These are phyloP conservation scores for Diplodia corticola DNA, from an alignment of 2,329 filamentous ascomycete species.

Conservation along the genomic window DNA sequence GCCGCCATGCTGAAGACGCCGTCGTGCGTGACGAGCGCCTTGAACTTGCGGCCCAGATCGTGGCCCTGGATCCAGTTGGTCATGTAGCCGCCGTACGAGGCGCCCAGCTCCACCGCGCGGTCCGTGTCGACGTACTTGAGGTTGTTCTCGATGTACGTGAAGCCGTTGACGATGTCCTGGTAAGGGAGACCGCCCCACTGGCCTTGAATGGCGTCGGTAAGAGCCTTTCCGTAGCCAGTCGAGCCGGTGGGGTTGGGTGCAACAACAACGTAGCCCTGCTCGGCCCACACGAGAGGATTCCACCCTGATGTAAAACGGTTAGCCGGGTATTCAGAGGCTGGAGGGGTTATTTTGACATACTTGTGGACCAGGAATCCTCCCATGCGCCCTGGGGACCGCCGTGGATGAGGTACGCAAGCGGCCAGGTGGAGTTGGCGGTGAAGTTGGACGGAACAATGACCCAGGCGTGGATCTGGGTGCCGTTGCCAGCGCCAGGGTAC, in stretches of 20 bases:
- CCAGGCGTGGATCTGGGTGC: slow-evolving; percentile 68
- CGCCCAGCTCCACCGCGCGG: slow-evolving; percentile 71
- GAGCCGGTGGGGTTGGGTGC: slow-evolving; percentile 81
- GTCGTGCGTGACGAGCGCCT: slow-evolving; percentile 84
- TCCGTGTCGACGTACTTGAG: slow-evolving; percentile 68
- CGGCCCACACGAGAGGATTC: slow-evolving; percentile 84
- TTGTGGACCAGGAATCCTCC: slow-evolving; percentile 73
- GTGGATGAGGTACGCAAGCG: slow-evolving; percentile 76
- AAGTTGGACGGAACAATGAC: slow-evolving; percentile 66
- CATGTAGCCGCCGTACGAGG: slow-evolving; percentile 51
- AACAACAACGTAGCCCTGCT: slow-evolving; percentile 83
- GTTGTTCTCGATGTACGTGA: slow-evolving; percentile 69
- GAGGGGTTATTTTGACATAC: no score
- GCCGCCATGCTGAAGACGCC: slow-evolving; percentile 69
- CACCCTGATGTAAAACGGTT: slow-evolving; percentile 51
- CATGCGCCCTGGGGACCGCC: slow-evolving; percentile 80
- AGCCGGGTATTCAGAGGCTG: no score
- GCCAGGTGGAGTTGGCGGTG: slow-evolving; percentile 70
- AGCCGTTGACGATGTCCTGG: slow-evolving; percentile 74
- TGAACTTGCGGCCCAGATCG: slow-evolving; percentile 77
- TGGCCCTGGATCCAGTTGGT: slow-evolving; percentile 87
- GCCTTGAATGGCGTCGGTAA: slow-evolving; percentile 73
- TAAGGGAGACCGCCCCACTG: slow-evolving; percentile 88
- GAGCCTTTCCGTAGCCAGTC: slow-evolving; percentile 76
- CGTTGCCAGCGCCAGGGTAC: slow-evolving; percentile 62